Percentiles rank a stretch among this genome's conserved stretches.
phyloP scores from a whole-genome alignment of 805 yeast species.

The Teunomyces funiuensis region DNA sequence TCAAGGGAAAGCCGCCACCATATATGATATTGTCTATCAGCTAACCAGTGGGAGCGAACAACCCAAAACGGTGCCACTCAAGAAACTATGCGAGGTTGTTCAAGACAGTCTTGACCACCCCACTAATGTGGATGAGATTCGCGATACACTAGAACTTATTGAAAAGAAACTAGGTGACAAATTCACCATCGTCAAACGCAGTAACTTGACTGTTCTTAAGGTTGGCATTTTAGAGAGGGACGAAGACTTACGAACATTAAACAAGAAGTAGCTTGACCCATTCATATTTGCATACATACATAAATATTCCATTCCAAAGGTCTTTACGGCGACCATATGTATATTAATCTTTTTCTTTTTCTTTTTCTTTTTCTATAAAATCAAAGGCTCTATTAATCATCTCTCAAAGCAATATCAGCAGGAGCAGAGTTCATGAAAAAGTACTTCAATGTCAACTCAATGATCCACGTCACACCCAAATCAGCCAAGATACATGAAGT shows the following conservation, averaged over 20 bases:
- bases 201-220: conserved; percentile 26
- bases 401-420: conserved; percentile 77
- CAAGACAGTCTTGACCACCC: conserved; percentile 35
- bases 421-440: conserved; percentile 90
- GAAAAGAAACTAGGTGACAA: conserved; percentile 17
- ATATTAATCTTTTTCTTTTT: conserved; percentile 4
- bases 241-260: conserved; percentile 23
- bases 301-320: not conserved
- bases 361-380: not conserved
- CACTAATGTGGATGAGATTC: conserved; percentile 28
- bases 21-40: conserved; percentile 39
- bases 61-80: conserved; percentile 18
- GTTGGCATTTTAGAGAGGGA: conserved; percentile 26
- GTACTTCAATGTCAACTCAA: conserved; percentile 78
- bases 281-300: not conserved
- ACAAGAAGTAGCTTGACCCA: not conserved
- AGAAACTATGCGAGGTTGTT: conserved; percentile 26
- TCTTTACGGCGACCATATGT: not conserved
- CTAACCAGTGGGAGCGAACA: conserved; percentile 8
- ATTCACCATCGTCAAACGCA: conserved; percentile 22
- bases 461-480: conserved; percentile 69
- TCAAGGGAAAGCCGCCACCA: conserved; percentile 25
- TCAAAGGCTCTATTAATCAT: conserved; percentile 13
- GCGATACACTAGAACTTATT: conserved; percentile 25
- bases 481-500: conserved; percentile 74